These are phyloP conservation scores for Talaromyces albobiverticillius DNA, from an alignment of 2,329 filamentous ascomycete species.

Conservation along the genomic window DNA sequence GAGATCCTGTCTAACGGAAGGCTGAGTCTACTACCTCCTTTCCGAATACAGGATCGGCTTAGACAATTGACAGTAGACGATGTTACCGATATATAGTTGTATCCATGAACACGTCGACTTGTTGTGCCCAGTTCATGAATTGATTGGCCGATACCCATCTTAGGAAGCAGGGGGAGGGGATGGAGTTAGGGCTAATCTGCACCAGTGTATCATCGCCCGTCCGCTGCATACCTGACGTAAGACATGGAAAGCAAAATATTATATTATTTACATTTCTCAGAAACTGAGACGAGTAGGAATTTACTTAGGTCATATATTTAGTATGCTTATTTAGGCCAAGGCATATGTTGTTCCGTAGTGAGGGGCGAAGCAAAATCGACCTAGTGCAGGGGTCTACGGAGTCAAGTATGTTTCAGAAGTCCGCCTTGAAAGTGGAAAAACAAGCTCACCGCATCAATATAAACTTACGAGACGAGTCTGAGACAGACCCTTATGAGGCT, in stretches of 20 bases:
- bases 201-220: conserved; percentile 9
- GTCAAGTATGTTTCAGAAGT: neutral
- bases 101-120: too few relatives aligned
- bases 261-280: neutral
- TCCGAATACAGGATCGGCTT: neutral
- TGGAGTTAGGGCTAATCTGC: conserved; percentile 4
- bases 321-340: too few relatives aligned
- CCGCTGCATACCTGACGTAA: too few relatives aligned
- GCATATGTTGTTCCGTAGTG: too few relatives aligned
- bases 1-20: too few relatives aligned
- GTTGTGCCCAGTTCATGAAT: neutral
- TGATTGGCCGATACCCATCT: neutral
- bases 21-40: conserved; percentile 19
- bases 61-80: too few relatives aligned
- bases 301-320: neutral
- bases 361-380: too few relatives aligned
- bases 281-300: neutral
- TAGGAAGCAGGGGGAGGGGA: neutral
- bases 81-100: too few relatives aligned
- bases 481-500: neutral
- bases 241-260: neutral
- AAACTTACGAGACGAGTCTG: neutral
- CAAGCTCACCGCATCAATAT: neutral
- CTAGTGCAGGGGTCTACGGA: too few relatives aligned
- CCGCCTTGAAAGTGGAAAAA: neutral